Evolutionary conservation across 1,139 yeast genomes (phyloP).

Genomic region (Hyphopichia pseudoburtonii): DNA sequence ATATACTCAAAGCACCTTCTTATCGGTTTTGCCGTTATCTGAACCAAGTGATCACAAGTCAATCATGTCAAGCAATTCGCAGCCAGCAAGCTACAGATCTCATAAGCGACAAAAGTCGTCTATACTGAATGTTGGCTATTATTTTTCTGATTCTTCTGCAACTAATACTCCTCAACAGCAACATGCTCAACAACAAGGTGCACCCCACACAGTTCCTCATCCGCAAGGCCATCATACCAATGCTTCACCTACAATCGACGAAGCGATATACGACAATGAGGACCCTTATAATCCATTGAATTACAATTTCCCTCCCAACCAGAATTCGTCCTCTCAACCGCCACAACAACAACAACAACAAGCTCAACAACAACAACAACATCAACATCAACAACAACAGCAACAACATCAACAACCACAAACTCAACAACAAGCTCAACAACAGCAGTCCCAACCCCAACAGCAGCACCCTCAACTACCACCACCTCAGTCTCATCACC

Average conservation of each 20-base stretch:
- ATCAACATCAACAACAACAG: background rate
- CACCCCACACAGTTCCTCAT: conserved; percentile 3
- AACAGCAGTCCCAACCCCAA: background rate
- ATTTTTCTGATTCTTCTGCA: conserved; percentile 17
- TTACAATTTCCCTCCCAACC: conserved; percentile 10
- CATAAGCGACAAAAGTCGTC: conserved; percentile 48
- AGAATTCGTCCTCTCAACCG: background rate
- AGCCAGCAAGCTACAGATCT: conserved; percentile 16
- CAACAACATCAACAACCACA: background rate
- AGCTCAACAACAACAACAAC: conserved; percentile 2
- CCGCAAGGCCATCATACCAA: conserved; percentile 4
- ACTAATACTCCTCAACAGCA: conserved; percentile 7
- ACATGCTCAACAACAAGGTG: conserved; percentile 6
- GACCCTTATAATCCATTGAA: conserved; percentile 6
- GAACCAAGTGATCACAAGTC: too few relatives aligned
- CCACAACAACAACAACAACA: background rate
- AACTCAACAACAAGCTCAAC: background rate
- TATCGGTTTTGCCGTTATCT: background rate
- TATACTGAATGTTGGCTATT: conserved; percentile 35
- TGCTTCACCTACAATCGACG: conserved; percentile 5
- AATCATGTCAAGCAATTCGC: conserved; percentile 1
- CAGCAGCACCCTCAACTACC: background rate
- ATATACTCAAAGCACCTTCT: background rate
- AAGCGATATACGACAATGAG: conserved; percentile 6
- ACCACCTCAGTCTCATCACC: background rate